Evolutionary conservation across 169 alveolate genomes (phyloP).

Genomic region (Plasmodium reichenowi): DNA sequence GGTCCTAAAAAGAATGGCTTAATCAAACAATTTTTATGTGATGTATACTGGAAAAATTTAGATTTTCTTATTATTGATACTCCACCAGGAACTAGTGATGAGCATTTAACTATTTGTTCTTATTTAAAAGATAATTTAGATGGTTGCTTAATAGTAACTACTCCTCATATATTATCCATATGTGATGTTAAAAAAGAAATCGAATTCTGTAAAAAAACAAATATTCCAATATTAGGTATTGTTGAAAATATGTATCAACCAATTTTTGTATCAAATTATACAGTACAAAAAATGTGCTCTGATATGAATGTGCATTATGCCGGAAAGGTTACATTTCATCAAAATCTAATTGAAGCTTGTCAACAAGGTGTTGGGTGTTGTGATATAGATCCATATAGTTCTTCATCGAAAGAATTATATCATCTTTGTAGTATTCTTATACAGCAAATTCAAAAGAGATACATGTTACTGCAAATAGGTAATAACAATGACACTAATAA

Average conservation of each 20-base stretch:
- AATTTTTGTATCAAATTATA: conserved; percentile 78
- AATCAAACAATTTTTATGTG: conserved; percentile 96
- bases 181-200: conserved; percentile 82
- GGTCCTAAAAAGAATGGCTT: conserved; percentile 97
- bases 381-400: conserved; percentile 46
- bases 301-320: conserved; percentile 85
- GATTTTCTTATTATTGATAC: conserved; percentile 97
- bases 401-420: conserved; percentile 77
- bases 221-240: conserved; percentile 93
- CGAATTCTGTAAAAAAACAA: conserved; percentile 89
- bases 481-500: background rate
- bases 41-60: conserved; percentile 97
- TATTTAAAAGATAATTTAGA: conserved; percentile 90
- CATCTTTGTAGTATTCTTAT: conserved; percentile 37
- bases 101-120: conserved; percentile 95
- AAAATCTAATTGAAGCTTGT: conserved; percentile 79
- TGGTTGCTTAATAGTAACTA: conserved; percentile 93
- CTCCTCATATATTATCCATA: conserved; percentile 82
- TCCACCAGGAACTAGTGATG: conserved; percentile 99
- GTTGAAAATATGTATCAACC: conserved; percentile 97
- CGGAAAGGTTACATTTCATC: conserved; percentile 83
- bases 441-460: conserved; percentile 14
- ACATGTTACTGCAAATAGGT: background rate
- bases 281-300: conserved; percentile 82
- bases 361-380: conserved; percentile 80